These are phyloP conservation scores for Globisporangium acanthophoron DNA, from an alignment of 352 stramenopile genomes.

Conservation along the genomic window DNA sequence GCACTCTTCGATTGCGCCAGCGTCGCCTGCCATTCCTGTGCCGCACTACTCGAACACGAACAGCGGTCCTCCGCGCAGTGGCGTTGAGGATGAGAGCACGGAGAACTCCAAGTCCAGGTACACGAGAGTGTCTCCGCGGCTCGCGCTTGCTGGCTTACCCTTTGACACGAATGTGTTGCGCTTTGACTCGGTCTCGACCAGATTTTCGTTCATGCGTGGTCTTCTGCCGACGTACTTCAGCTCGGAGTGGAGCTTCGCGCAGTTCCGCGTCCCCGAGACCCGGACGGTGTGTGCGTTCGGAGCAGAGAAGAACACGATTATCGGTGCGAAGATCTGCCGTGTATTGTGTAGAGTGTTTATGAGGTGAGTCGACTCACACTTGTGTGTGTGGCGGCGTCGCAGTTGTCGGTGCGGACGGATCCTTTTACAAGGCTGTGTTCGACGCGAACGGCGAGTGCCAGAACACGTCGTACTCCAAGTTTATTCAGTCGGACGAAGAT, in stretches of 20 bases:
- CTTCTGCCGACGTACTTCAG: slow-evolving; percentile 92
- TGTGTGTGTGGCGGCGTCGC: slow-evolving; percentile 4
- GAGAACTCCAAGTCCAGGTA: slow-evolving; percentile 88
- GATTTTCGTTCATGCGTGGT: slow-evolving; percentile 88
- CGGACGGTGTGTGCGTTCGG: slow-evolving; percentile 92
- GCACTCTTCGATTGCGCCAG: slow-evolving; percentile 45
- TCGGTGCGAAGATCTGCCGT: slow-evolving; percentile 38
- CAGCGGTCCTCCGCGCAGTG: slow-evolving; percentile 34
- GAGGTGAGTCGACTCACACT: not conserved
- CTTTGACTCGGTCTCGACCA: slow-evolving; percentile 13
- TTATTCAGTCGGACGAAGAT: slow-evolving; percentile 87
- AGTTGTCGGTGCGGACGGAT: slow-evolving; percentile 84
- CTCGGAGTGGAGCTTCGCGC: slow-evolving; percentile 93
- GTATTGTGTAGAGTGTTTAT: not conserved
- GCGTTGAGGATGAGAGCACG: slow-evolving; percentile 70
- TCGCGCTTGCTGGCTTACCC: not conserved
- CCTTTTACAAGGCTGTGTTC: slow-evolving; percentile 88
- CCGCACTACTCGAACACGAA: slow-evolving; percentile 33
- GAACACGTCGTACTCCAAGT: slow-evolving; percentile 89
- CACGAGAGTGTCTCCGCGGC: not conserved
- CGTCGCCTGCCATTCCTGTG: slow-evolving; percentile 28
- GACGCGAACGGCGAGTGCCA: slow-evolving; percentile 84
- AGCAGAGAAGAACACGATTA: slow-evolving; percentile 90
- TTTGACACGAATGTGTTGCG: not conserved
- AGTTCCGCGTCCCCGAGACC: slow-evolving; percentile 89